phyloP scores from a whole-genome alignment of 768 basidiomycete species.

The Psilocybe sp. region DNA sequence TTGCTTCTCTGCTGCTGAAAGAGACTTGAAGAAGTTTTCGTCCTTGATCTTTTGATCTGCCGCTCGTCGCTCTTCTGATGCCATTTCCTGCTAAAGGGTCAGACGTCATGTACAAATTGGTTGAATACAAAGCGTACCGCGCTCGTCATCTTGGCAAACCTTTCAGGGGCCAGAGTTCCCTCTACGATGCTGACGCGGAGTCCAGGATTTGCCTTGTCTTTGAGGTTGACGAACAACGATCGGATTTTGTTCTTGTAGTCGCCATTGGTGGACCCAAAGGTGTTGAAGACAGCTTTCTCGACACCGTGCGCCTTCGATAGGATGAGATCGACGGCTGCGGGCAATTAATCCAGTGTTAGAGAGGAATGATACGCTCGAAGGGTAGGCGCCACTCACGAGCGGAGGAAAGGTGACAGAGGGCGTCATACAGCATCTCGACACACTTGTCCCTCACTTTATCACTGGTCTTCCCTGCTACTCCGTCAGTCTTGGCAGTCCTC shows the following conservation, averaged over 20 bases:
- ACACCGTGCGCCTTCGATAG: constrained; percentile 62
- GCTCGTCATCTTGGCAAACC: constrained; percentile 78
- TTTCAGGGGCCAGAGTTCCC: constrained; percentile 69
- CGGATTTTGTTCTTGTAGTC: constrained; percentile 81
- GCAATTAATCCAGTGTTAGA: background rate
- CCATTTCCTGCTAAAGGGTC: constrained; percentile 73
- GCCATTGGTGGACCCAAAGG: constrained; percentile 40
- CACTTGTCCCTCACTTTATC: constrained; percentile 86
- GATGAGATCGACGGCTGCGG: constrained; percentile 69
- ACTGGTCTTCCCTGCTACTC: constrained; percentile 55
- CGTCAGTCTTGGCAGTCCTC: constrained; percentile 72
- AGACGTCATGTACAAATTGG: background rate
- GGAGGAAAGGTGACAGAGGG: constrained; percentile 79
- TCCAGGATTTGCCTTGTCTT: constrained; percentile 90
- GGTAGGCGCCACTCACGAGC: constrained; percentile 63
- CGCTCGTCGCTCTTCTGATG: constrained; percentile 86
- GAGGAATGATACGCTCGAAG: no score
- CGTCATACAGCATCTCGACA: constrained; percentile 87
- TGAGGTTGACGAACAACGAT: constrained; percentile 87
- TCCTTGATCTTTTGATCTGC: constrained; percentile 79
- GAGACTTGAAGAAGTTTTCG: constrained; percentile 87
- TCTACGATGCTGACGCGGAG: constrained; percentile 83
- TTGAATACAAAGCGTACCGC: constrained; percentile 45
- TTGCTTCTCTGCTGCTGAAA: constrained; percentile 84
- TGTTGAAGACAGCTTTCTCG: constrained; percentile 61